Evolutionary conservation across 257 asterid species (phyloP).

Genomic region (Solanum chiquidenum): DNA sequence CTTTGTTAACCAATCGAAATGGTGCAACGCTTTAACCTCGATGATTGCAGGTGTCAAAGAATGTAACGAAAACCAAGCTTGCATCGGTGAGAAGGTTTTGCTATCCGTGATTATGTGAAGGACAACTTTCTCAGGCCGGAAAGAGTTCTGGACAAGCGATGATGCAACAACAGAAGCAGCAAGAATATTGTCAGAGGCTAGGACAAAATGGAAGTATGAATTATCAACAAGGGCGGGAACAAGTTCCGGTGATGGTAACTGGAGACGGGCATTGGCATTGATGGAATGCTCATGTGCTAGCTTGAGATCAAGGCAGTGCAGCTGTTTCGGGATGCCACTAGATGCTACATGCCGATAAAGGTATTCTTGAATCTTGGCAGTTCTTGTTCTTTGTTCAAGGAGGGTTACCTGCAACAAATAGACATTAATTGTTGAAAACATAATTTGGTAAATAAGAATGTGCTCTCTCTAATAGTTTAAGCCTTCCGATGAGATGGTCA

Average conservation of each 20-base stretch:
- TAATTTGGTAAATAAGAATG: background rate
- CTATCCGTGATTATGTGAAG: slow-evolving; percentile 76
- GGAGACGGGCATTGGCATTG: slow-evolving; percentile 92
- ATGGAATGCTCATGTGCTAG: slow-evolving; percentile 83
- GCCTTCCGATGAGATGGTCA: background rate
- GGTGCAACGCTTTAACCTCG: slow-evolving; percentile 87
- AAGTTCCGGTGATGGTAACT: slow-evolving; percentile 78
- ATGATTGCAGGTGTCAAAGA: slow-evolving; percentile 63
- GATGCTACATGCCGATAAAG: slow-evolving; percentile 98
- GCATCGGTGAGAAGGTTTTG: slow-evolving; percentile 88
- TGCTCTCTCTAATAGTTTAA: background rate
- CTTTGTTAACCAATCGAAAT: slow-evolving; percentile 88
- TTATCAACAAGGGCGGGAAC: slow-evolving; percentile 86
- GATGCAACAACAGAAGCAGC: slow-evolving; percentile 94
- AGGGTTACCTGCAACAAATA: slow-evolving; percentile 44
- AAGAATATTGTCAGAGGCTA: slow-evolving; percentile 85
- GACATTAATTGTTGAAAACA: background rate
- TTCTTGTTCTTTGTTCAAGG: slow-evolving; percentile 81
- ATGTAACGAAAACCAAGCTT: slow-evolving; percentile 94
- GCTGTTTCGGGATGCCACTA: slow-evolving; percentile 95
- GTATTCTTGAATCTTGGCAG: slow-evolving; percentile 87
- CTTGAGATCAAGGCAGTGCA: slow-evolving; percentile 72
- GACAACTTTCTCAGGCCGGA: slow-evolving; percentile 66
- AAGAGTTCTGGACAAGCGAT: slow-evolving; percentile 61
- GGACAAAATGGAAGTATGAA: slow-evolving; percentile 74